A percentile compares a stretch with the other conserved stretches of the same genome.
Conservation (phyloP, 305 asterid genomes). For the Rubia tinctorum region DNA sequence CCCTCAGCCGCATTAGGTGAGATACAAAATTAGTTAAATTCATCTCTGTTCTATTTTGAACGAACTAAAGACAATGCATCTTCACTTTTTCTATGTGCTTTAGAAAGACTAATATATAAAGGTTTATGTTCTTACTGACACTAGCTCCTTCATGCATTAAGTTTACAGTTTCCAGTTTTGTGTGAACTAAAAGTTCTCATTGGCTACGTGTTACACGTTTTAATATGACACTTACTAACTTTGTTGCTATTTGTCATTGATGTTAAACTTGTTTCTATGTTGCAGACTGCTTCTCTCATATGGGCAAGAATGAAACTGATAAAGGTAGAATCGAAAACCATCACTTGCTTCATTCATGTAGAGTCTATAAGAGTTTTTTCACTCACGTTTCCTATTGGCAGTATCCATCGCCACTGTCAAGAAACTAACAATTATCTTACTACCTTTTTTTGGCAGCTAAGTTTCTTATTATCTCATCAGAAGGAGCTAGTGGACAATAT, state of each 20-base stretch:
- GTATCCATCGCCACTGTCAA: constrained; percentile 2
- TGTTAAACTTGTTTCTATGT: constrained; percentile 20
- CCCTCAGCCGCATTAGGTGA: constrained; percentile 69
- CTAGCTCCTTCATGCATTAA: background rate
- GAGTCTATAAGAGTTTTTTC: background rate
- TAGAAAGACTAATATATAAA: background rate
- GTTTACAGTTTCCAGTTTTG: background rate
- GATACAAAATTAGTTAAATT: constrained; percentile 9
- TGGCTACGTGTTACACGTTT: background rate
- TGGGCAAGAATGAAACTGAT: constrained; percentile 45
- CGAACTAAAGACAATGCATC: background rate
- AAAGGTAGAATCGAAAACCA: constrained; percentile 40
- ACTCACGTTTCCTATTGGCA: background rate
- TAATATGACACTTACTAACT: background rate
- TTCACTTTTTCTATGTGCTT: background rate
- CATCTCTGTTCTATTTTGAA: background rate
- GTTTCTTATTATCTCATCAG: constrained; percentile 56
- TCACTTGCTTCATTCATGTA: constrained; percentile 9
- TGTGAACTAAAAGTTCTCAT: background rate
- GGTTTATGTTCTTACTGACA: background rate
- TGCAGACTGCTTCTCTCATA: constrained; percentile 90
- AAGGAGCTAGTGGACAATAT: constrained; percentile 91
- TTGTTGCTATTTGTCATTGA: constrained; percentile 3
- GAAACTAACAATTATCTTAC: background rate
- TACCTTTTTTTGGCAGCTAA: constrained; percentile 34